Evolutionary conservation across 129 eudicot species (phyloP).

Genomic region (Kitagawia praeruptora): DNA sequence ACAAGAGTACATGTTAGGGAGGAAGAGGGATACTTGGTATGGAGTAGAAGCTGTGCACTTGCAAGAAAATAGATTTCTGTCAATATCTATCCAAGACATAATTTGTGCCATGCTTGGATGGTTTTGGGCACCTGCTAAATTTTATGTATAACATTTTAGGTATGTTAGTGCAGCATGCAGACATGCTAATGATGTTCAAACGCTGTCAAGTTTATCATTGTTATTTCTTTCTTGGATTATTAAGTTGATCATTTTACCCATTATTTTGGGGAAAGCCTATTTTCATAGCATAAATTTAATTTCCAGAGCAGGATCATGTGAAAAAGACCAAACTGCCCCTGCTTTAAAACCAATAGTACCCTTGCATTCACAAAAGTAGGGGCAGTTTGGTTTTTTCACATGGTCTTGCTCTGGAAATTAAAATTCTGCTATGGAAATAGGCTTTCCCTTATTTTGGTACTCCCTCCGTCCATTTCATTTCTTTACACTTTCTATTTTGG

Average conservation of each 20-base stretch:
- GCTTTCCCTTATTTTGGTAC: too few relatives aligned
- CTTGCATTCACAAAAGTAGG: too few relatives aligned
- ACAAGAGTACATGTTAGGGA: neutral
- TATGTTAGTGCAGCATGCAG: neutral
- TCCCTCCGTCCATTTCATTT: too few relatives aligned
- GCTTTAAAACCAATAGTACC: too few relatives aligned
- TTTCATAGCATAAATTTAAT: too few relatives aligned
- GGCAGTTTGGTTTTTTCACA: too few relatives aligned
- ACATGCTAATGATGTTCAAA: neutral
- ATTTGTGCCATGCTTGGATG: neutral
- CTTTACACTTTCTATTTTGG: too few relatives aligned
- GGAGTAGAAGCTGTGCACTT: neutral
- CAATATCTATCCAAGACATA: neutral
- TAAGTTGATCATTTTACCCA: neutral
- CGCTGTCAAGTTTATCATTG: neutral
- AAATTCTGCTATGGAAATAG: too few relatives aligned
- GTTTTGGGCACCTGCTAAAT: neutral
- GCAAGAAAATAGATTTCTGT: neutral
- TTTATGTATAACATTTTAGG: neutral
- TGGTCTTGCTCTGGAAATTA: too few relatives aligned
- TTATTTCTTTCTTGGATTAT: neutral
- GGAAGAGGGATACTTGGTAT: neutral
- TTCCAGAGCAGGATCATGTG: too few relatives aligned
- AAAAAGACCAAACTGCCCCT: too few relatives aligned
- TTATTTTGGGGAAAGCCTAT: too few relatives aligned